Evolutionary conservation across 2,329 filamentous ascomycete species (phyloP), one percentile per base, ranked within the genome.

Genomic region (Stemphylium lycopersici): DNA sequence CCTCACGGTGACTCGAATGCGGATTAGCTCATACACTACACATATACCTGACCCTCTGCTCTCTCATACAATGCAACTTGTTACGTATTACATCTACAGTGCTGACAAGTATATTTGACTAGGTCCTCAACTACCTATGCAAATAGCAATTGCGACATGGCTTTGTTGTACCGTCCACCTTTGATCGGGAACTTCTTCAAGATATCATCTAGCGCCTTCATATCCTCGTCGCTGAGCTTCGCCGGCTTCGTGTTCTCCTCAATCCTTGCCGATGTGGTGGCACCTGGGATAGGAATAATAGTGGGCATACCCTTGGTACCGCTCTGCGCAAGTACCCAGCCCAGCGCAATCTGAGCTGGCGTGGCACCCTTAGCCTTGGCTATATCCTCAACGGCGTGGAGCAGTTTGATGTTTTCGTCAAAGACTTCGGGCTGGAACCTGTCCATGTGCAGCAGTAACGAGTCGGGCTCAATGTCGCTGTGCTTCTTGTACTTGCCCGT

Each of bases 251-350:
- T 73, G 62, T 90, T 90, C 78, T 90, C 87, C n/a, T 76, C 64
- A 10, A 89, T 79, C 18, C 86, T 79, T 33, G 76, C 79, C 8
- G 75, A 76, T 4, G 79, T 84, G 0, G 83, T 84, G 7, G 87
- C 83, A 2, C 87, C 87, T 0, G 87, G 88, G 56, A 90, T 89
- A 5, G 87, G 87, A 45, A 90, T 83, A 56, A 89, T 83, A 26
- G 67, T 72, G 18, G 83, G 83, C 79, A 83, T 80, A 34, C 82
- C 84, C 5, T 81, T 78, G 32, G 76, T 78, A 46, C 74, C 76
- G 37, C 79, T 81, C 36, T 86, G 75, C 1, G 79, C 73, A 39
- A 79, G 63, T 2, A 85, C 74, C 87, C 88, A 92, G 45, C 80
- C 82, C 48, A 91, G 77, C 12, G 87, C 88, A 24, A 91, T 77